Conservation (phyloP, 371 early-diverging fungal genomes). For the Mucor saturninus region DNA sequence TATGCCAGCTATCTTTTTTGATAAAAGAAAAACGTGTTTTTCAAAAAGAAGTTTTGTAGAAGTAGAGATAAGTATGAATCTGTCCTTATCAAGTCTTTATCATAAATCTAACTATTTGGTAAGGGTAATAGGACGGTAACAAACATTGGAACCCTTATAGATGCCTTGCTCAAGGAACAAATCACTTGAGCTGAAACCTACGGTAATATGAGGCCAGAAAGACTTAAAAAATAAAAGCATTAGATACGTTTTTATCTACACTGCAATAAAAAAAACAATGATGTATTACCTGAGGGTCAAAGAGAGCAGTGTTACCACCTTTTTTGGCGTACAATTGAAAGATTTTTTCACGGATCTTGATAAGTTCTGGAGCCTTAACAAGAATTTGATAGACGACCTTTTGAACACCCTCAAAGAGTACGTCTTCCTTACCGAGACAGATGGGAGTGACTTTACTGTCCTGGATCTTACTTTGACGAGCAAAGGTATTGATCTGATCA, state of each 20-base stretch:
- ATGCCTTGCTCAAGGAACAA: slow-evolving; percentile 72
- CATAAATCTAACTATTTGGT: neutral
- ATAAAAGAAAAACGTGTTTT: too few species aligned
- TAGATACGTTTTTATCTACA: too few species aligned
- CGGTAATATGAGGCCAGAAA: slow-evolving; percentile 76
- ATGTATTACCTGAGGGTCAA: slow-evolving; percentile 51
- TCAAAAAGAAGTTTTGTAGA: too few species aligned
- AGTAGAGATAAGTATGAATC: too few species aligned
- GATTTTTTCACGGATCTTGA: slow-evolving; percentile 55
- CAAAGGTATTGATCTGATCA: slow-evolving; percentile 70
- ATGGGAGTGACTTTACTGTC: slow-evolving; percentile 52
- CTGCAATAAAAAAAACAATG: neutral
- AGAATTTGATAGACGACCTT: slow-evolving; percentile 52
- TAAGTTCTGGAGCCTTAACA: slow-evolving; percentile 39
- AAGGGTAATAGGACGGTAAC: slow-evolving; percentile 47
- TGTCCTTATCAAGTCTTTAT: too few species aligned
- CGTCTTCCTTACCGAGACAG: slow-evolving; percentile 71
- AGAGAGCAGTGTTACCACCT: slow-evolving; percentile 66
- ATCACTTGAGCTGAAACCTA: slow-evolving; percentile 71
- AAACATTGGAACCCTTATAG: slow-evolving; percentile 75
- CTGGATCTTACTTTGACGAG: slow-evolving; percentile 61
- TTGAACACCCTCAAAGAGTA: slow-evolving; percentile 29
- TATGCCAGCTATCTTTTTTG: too few species aligned
- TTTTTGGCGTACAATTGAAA: slow-evolving; percentile 52
- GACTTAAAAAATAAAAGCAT: slow-evolving; percentile 24